Evolutionary conservation across 2,329 filamentous ascomycete species (phyloP).

Genomic region (Chrysoporthe deuterocubensis): DNA sequence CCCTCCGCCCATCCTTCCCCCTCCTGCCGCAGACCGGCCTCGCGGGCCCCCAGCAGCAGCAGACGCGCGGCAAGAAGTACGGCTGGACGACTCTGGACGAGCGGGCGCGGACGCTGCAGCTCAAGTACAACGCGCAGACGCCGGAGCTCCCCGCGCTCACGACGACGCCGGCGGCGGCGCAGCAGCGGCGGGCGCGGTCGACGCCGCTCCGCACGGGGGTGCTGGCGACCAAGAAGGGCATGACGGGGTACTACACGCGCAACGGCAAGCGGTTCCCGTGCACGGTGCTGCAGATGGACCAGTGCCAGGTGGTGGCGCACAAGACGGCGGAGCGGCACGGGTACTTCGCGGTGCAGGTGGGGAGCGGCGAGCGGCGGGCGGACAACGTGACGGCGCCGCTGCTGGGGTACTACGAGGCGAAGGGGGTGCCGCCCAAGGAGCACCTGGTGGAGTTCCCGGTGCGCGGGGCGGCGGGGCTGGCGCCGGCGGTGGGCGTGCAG

Average conservation of each 20-base stretch:
- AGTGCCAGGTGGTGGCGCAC: constrained; percentile 85
- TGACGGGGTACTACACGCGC: constrained; percentile 87
- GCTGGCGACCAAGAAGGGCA: constrained; percentile 89
- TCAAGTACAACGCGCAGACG: constrained; percentile 60
- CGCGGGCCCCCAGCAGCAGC: constrained; percentile 15
- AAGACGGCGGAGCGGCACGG: constrained; percentile 83
- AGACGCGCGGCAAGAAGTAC: constrained; percentile 55
- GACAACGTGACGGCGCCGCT: constrained; percentile 80
- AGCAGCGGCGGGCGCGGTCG: constrained; percentile 61
- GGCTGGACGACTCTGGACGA: constrained; percentile 59
- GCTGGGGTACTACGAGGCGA: constrained; percentile 85
- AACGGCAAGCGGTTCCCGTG: constrained; percentile 80
- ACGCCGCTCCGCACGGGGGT: constrained; percentile 76
- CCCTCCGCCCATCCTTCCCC: constrained; percentile 39
- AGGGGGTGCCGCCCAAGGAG: constrained; percentile 82
- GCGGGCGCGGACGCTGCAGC: constrained; percentile 53
- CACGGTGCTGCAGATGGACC: constrained; percentile 91
- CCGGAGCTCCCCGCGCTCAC: constrained; percentile 57
- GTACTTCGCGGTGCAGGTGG: constrained; percentile 93
- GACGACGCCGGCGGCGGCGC: constrained; percentile 63
- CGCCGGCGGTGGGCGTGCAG: constrained; percentile 70
- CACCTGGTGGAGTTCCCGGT: constrained; percentile 89
- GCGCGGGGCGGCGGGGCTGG: constrained; percentile 69
- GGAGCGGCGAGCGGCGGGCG: constrained; percentile 73
- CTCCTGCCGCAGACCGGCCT: constrained; percentile 44